These are phyloP conservation scores for Voacanga thouarsii DNA, from an alignment of 257 asterid genomes.

Conservation along the genomic window DNA sequence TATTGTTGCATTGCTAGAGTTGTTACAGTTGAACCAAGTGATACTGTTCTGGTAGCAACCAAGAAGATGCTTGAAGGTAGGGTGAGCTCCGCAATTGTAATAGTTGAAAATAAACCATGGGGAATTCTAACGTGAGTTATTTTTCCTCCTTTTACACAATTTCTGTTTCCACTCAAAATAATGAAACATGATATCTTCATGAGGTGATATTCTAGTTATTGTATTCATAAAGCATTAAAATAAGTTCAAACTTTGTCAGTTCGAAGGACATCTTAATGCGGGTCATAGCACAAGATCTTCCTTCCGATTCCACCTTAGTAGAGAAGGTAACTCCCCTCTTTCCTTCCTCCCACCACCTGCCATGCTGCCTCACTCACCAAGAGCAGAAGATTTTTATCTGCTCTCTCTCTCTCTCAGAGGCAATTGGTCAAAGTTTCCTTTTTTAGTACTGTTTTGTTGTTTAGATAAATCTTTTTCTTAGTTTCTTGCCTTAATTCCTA, in stretches of 20 bases:
- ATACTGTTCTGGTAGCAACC: constrained; percentile 70
- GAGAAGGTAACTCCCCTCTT: constrained; percentile 55
- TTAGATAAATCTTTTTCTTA: not conserved
- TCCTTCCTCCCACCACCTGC: constrained; percentile 2
- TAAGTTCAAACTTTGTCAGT: constrained; percentile 32
- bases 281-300: constrained; percentile 80
- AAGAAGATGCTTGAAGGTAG: constrained; percentile 74
- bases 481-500: not conserved
- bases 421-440: not conserved
- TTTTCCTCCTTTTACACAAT: constrained; percentile 1
- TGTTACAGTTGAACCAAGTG: constrained; percentile 74
- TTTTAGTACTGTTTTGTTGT: not conserved
- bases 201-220: not conserved
- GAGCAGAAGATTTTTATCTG: not conserved
- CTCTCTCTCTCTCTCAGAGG: not conserved
- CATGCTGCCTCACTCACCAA: not conserved
- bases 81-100: constrained; percentile 63
- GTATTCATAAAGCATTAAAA: not conserved
- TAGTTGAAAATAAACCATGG: constrained; percentile 79
- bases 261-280: constrained; percentile 93
- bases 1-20: constrained; percentile 32
- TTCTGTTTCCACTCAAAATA: not conserved
- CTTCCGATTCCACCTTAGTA: constrained; percentile 71
- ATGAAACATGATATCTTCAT: not conserved
- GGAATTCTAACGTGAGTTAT: constrained; percentile 65